These are phyloP conservation scores for Intubia oerlemansii DNA, from an alignment of 2,329 filamentous ascomycete genomes.

Conservation along the genomic window DNA sequence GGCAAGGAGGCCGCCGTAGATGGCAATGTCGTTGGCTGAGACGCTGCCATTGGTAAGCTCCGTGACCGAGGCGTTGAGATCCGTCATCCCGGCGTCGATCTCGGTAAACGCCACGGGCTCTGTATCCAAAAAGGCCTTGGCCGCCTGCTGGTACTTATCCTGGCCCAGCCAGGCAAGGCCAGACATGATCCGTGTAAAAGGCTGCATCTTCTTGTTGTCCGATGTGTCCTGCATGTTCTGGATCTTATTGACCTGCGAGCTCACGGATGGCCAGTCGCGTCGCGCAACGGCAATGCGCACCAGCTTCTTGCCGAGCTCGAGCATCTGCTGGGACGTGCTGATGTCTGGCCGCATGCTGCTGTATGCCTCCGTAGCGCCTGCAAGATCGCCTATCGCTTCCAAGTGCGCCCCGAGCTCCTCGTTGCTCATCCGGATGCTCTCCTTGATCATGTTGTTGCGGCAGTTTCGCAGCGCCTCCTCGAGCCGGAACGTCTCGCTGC, in stretches of 20 bases:
- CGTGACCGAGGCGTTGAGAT: constrained; percentile 14
- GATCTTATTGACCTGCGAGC: constrained; percentile 42
- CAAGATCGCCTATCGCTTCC: constrained; percentile 55
- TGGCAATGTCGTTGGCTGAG: constrained; percentile 70
- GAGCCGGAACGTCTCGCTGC: constrained; percentile 49
- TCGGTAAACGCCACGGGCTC: constrained; percentile 12
- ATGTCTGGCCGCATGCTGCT: constrained; percentile 79
- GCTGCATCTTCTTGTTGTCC: constrained; percentile 25
- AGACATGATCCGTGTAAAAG: constrained; percentile 29
- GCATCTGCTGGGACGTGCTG: constrained; percentile 61
- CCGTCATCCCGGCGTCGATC: background rate
- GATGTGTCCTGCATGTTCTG: constrained; percentile 21
- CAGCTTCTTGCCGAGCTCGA: constrained; percentile 62
- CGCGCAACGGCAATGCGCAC: constrained; percentile 57
- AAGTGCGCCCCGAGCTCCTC: constrained; percentile 78
- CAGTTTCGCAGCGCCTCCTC: constrained; percentile 77
- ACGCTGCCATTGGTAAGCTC: constrained; percentile 44
- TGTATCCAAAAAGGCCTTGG: constrained; percentile 45
- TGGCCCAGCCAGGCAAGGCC: constrained; percentile 23
- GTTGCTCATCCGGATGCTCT: constrained; percentile 83
- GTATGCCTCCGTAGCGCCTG: constrained; percentile 55
- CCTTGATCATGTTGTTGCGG: constrained; percentile 92
- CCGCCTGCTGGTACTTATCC: constrained; percentile 37
- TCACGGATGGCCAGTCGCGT: constrained; percentile 52
- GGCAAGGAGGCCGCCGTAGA: constrained; percentile 79